phyloP scores from a whole-genome alignment of 169 alveolate species.

The Eimeria acervulina region DNA sequence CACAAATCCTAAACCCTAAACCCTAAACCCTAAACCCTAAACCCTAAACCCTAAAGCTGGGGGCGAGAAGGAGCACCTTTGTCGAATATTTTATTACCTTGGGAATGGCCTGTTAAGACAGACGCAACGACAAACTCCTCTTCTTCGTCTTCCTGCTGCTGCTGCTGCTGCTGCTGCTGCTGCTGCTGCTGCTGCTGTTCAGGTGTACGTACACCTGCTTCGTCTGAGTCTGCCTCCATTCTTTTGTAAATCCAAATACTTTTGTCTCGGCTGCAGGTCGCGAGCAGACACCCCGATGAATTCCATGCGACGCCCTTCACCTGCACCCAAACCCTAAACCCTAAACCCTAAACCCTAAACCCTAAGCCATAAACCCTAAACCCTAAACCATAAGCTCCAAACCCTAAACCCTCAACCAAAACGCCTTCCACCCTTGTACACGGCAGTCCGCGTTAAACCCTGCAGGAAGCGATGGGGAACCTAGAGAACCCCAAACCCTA shows the following conservation, averaged over 20 bases:
- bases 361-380: neutral
- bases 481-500: too few species aligned
- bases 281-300: conserved; percentile 89
- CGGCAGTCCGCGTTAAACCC: neutral
- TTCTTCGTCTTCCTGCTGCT: neutral
- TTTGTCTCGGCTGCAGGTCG: conserved; percentile 95
- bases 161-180: neutral
- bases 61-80: neutral
- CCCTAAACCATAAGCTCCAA: neutral
- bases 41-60: neutral
- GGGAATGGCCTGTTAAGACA: conserved; percentile 79
- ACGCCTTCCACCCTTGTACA: too few species aligned
- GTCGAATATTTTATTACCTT: conserved; percentile 19
- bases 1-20: conserved; percentile 23
- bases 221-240: neutral
- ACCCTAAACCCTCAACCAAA: too few species aligned
- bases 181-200: neutral
- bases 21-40: neutral
- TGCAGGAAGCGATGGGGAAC: neutral
- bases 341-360: neutral
- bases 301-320: conserved; percentile 94
- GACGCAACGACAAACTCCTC: conserved; percentile 71
- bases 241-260: conserved; percentile 94
- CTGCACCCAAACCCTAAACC: conserved; percentile 44
- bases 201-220: neutral